Evolutionary conservation across 352 stramenopile genomes (phyloP), one percentile per base, ranked within the genome.

Genomic region (Aphanomyces astaci): DNA sequence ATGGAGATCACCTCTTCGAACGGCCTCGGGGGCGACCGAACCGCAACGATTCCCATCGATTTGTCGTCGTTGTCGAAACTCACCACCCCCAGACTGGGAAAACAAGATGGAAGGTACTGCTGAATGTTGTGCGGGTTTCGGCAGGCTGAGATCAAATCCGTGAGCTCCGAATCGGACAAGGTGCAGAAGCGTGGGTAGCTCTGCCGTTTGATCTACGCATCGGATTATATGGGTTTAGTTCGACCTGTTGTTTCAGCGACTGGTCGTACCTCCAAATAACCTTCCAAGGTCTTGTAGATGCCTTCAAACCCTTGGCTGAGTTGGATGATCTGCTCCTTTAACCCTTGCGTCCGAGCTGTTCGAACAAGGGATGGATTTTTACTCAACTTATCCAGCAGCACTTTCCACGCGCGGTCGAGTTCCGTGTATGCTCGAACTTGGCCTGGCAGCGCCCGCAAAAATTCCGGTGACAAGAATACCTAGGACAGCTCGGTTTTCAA

Each of bases 221-320:
- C 45, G n/a, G n/a, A n/a, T n/a, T n/a, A n/a, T n/a, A n/a, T n/a
- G n/a, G n/a, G n/a, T n/a, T n/a, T n/a, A n/a, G n/a, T n/a, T n/a
- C n/a, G n/a, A n/a, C n/a, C n/a, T n/a, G 27, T 7, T 60, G 10
- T 36, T n/a, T 4, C 30, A 60, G 33, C 4, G 9, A 22, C 33
- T 36, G 5, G 25, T 33, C 52, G 11, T 2, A 51, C 32, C 46
- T 57, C 45, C 4, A 78, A 13, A 30, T 65, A 65, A 9, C 89
- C 78, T 2, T 78, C 74, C 1, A 92, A 64, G 5, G 71, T 76
- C 55, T 80, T 82, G 0, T 70, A 67, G 17, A 82, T 72, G 2
- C 45, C n/a, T 62, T 90, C 80, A 43, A 90, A 89, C 1, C 79
- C 84, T 28, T 80, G 71, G 10, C 84, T 63, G 33, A 81, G 76